Conservation (phyloP, 1,284 basidiomycete species). For the Naganishia sp. region DNA sequence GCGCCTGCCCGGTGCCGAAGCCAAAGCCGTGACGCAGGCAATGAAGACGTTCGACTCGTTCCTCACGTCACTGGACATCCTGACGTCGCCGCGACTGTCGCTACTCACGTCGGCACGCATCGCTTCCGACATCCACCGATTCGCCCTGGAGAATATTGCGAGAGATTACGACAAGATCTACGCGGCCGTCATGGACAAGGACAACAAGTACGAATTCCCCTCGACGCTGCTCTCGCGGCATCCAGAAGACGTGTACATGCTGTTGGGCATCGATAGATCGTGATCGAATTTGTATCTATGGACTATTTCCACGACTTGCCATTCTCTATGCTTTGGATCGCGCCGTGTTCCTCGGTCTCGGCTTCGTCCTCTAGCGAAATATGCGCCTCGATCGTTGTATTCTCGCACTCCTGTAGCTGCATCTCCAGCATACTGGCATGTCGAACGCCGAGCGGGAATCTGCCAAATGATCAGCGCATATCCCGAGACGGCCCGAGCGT, state of each 20-base stretch:
- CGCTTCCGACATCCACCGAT: conserved; percentile 68
- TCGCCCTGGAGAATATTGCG: conserved; percentile 68
- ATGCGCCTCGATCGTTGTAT: conserved; percentile 10
- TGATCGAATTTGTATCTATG: conserved; percentile 6
- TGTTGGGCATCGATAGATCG: conserved; percentile 50
- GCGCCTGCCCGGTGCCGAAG: conserved; percentile 47
- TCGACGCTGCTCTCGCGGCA: conserved; percentile 77
- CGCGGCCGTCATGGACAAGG: conserved; percentile 68
- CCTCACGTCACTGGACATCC: conserved; percentile 54
- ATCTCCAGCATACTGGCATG: conserved; percentile 27
- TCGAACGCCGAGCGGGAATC: conserved; percentile 24
- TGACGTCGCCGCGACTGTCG: conserved; percentile 64
- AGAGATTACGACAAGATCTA: conserved; percentile 70
- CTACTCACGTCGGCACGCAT: conserved; percentile 69
- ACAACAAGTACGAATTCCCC: conserved; percentile 82
- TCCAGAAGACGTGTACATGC: conserved; percentile 56
- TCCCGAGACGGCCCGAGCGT: background rate
- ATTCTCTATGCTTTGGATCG: conserved; percentile 6
- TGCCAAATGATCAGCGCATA: background rate
- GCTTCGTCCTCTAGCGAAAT: conserved; percentile 8
- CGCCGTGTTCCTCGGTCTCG: background rate
- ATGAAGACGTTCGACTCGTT: conserved; percentile 54
- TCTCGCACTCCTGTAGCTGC: conserved; percentile 12
- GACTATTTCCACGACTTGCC: conserved; percentile 14
- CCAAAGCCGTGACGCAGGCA: conserved; percentile 48